These are phyloP conservation scores for Microbotryum silenes-acaulis DNA, from an alignment of 1,284 basidiomycete genomes.

Conservation along the genomic window DNA sequence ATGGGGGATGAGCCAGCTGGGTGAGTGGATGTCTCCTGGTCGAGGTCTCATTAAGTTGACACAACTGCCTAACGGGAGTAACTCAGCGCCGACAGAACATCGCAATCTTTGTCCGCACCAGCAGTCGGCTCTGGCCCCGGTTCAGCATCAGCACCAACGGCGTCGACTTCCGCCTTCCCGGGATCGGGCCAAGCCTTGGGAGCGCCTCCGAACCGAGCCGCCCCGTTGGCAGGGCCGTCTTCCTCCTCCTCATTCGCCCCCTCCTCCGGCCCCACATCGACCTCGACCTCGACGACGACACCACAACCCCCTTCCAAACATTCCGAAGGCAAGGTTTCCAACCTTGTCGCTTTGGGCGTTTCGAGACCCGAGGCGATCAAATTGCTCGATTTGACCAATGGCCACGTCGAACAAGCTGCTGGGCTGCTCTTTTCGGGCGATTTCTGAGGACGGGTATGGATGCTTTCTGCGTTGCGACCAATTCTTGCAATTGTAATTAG, in stretches of 20 bases:
- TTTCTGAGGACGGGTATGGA: background rate
- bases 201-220: background rate
- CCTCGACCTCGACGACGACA: constrained; percentile 13
- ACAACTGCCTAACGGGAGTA: background rate
- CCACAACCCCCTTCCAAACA: constrained; percentile 3
- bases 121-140: constrained; percentile 22
- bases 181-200: constrained; percentile 36
- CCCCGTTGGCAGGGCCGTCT: background rate
- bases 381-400: constrained; percentile 67
- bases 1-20: constrained; percentile 36
- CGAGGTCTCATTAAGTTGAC: no score
- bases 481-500: no score
- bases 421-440: constrained; percentile 63
- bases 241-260: background rate
- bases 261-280: constrained; percentile 38
- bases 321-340: constrained; percentile 35
- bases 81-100: background rate
- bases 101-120: constrained; percentile 14
- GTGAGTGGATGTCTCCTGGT: constrained; percentile 28
- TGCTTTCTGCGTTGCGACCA: no score
- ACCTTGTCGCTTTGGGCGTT: constrained; percentile 65
- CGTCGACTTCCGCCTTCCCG: constrained; percentile 30
- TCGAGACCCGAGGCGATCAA: constrained; percentile 65
- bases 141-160: background rate
- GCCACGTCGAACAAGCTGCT: constrained; percentile 81